These are phyloP conservation scores for Coriaria nepalensis DNA, from an alignment of 306 rosid genomes.

Conservation along the genomic window DNA sequence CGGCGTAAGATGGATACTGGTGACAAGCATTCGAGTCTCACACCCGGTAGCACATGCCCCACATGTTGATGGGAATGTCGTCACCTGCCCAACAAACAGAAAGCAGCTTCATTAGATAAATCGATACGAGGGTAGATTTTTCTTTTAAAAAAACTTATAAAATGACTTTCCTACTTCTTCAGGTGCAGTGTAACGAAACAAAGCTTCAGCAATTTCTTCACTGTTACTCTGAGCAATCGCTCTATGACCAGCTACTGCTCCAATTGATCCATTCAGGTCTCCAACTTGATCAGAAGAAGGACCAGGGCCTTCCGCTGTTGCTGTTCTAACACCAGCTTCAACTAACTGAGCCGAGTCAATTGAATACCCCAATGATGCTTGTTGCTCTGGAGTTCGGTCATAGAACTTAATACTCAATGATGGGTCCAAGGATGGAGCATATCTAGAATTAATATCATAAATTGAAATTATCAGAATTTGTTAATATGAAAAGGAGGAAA, in stretches of 20 bases:
- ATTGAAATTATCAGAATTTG: no score
- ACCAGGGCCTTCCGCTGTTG: slow-evolving; percentile 21
- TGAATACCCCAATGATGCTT: slow-evolving; percentile 59
- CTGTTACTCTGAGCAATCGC: slow-evolving; percentile 89
- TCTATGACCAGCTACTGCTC: slow-evolving; percentile 80
- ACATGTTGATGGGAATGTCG: slow-evolving; percentile 96
- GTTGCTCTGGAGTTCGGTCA: slow-evolving; percentile 88
- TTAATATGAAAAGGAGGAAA: no score
- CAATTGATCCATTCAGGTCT: slow-evolving; percentile 68
- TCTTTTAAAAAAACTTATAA: slow-evolving; percentile 1
- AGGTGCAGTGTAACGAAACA: slow-evolving; percentile 81
- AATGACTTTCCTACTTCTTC: slow-evolving; percentile 53
- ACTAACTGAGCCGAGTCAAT: slow-evolving; percentile 37
- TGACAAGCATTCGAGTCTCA: slow-evolving; percentile 94
- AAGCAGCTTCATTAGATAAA: background rate
- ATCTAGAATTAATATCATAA: slow-evolving; percentile 25
- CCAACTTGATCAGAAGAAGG: slow-evolving; percentile 24
- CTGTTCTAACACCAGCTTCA: slow-evolving; percentile 24
- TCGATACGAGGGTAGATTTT: slow-evolving; percentile 4
- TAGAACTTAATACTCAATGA: slow-evolving; percentile 62
- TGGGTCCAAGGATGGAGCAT: slow-evolving; percentile 78
- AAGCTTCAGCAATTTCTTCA: slow-evolving; percentile 67
- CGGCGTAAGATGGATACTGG: slow-evolving; percentile 48
- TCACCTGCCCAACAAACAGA: slow-evolving; percentile 45
- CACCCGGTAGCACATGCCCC: slow-evolving; percentile 57